Percentiles rank a stretch among this genome's conserved stretches.
These are phyloP conservation scores for Neofusicoccum umdonicola DNA, from an alignment of 2,329 filamentous ascomycete genomes.

Conservation along the genomic window DNA sequence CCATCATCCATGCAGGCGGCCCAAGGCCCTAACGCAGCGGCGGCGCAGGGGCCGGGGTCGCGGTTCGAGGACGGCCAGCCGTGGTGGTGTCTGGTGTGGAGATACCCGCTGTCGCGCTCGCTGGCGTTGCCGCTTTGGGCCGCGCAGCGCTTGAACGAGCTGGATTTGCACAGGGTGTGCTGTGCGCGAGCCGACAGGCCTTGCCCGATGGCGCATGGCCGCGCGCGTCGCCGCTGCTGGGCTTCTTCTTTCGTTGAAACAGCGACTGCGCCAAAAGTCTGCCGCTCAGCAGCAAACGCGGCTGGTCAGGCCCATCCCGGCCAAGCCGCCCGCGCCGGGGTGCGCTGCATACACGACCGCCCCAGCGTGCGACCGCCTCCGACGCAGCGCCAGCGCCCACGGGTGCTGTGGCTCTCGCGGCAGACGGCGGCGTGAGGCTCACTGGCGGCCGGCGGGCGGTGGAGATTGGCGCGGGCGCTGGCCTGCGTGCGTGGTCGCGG, in stretches of 20 bases:
- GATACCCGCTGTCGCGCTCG: not conserved
- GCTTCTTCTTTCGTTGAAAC: conserved; percentile 11
- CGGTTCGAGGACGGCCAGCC: not conserved
- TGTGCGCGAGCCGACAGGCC: not conserved
- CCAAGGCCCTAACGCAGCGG: not conserved
- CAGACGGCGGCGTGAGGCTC: not conserved
- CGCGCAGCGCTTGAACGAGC: conserved; percentile 9
- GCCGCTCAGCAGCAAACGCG: not conserved
- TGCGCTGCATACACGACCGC: conserved; percentile 6
- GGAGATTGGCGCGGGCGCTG: not conserved
- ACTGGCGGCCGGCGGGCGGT: not conserved
- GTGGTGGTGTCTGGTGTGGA: not conserved
- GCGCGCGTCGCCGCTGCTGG: not conserved
- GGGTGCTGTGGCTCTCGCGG: not conserved
- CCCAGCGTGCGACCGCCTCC: not conserved
- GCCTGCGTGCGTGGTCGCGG: too few species aligned
- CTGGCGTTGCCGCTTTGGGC: not conserved
- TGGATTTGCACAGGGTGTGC: not conserved
- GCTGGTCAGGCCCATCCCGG: not conserved
- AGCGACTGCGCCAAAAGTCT: not conserved
- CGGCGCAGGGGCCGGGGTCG: conserved; percentile 2
- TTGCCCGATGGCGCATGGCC: not conserved
- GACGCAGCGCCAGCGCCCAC: not conserved
- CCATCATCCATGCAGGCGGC: conserved; percentile 4
- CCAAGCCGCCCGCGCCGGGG: conserved; percentile 1